Base-by-base conservation (phyloP, 495 filamentous ascomycete genomes). In the Penicillium bovifimosum region DNA sequence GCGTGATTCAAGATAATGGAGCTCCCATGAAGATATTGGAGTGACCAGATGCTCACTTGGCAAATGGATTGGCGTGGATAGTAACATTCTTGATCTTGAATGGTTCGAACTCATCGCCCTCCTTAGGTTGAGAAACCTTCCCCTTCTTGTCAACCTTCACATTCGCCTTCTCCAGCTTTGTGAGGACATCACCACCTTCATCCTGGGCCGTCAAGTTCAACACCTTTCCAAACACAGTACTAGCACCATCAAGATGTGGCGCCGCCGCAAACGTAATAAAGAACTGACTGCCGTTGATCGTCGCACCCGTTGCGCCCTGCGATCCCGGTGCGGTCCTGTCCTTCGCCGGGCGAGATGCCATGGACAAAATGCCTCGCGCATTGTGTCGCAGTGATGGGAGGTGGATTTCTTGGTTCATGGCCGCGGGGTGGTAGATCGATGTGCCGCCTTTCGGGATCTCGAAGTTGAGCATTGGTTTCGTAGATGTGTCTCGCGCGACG, bases 221-320 rank as follows among this genome's bases (percentile, higher is more conserved):
- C 41, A 97, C 80, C 68, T 88, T 86, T 24, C 93, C 93, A 72
- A 98, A 97, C 3, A 95, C 87, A 1, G 90, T 95, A 65, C 92
- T 98, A 53, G 88, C 81, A 5, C 93, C 95, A 71, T 97, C 95
- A 29, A 98, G 73, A 81, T 98, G 93, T 48, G 90, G 84, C 38
- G 90, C 89, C 24, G 86, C 79, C 41, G 86, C 90, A 67, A 92
- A 91, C 6, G 84, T 80, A 43, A 98, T 79, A 67, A 96, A 98
- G 67, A 97, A 98, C 72, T 98, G 93, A 55, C 86, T 91, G 13
- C 90, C 92, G 68, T 98, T 98, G 39, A 91, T 91, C 8, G 79
- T 79, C 2, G 87, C 76, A 0, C 83, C 83, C 9, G 67, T 70
- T 27, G 74, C 71, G 38, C 68, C 65, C 39, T 74, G 74, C 18